Percentiles rank a stretch among this genome's conserved stretches.
These are phyloP conservation scores for Russula olivacea DNA, from an alignment of 768 basidiomycete species.

Conservation along the genomic window DNA sequence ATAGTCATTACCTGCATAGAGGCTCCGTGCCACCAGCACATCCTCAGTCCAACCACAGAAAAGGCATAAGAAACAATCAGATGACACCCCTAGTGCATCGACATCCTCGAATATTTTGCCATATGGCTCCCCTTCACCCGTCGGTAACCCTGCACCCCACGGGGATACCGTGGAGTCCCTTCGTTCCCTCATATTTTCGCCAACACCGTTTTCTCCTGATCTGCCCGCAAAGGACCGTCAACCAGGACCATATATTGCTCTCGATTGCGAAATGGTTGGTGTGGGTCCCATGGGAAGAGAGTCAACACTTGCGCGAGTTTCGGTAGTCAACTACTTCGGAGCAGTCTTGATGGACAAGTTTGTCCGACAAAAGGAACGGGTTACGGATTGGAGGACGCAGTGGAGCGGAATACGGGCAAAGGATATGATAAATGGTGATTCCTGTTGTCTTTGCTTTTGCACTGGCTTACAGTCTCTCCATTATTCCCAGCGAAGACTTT, in stretches of 20 bases:
- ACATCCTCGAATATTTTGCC: slow-evolving; percentile 3
- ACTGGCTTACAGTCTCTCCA: background rate
- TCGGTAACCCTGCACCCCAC: background rate
- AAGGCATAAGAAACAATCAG: slow-evolving; percentile 2
- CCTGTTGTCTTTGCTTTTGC: background rate
- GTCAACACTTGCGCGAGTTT: slow-evolving; percentile 83
- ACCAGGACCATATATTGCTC: slow-evolving; percentile 67
- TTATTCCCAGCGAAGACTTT: slow-evolving; percentile 62
- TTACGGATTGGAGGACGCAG: slow-evolving; percentile 89
- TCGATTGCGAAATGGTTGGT: slow-evolving; percentile 99
- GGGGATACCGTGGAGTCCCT: slow-evolving; percentile 8
- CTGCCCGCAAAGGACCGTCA: slow-evolving; percentile 20
- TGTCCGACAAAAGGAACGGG: slow-evolving; percentile 78
- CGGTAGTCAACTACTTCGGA: slow-evolving; percentile 85
- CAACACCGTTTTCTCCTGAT: slow-evolving; percentile 27
- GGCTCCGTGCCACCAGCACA: slow-evolving; percentile 1
- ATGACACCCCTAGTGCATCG: background rate
- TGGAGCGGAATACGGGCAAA: slow-evolving; percentile 75
- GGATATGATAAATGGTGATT: slow-evolving; percentile 66
- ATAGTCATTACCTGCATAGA: slow-evolving; percentile 5
- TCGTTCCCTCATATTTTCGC: slow-evolving; percentile 27
- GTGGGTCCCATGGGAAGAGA: slow-evolving; percentile 79
- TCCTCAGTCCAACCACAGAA: background rate
- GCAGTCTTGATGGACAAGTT: slow-evolving; percentile 75
- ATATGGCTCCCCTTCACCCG: background rate